These are phyloP conservation scores for Whalleya microplaca DNA, from an alignment of 2,329 filamentous ascomycete genomes.

Conservation along the genomic window DNA sequence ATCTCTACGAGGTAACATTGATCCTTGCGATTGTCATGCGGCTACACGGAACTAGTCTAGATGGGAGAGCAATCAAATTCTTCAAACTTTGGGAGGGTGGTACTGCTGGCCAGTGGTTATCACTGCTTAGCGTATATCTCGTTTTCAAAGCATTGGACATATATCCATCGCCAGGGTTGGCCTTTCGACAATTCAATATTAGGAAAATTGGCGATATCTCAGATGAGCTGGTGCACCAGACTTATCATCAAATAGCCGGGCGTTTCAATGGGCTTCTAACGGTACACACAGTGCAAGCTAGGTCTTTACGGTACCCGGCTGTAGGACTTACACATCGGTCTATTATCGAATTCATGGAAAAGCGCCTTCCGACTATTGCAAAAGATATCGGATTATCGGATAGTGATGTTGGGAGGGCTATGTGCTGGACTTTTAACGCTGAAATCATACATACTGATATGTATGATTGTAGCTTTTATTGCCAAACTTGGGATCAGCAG, in stretches of 20 bases:
- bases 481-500: too few species aligned
- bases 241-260: background rate
- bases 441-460: background rate
- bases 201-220: background rate
- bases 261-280: background rate
- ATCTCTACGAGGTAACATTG: background rate
- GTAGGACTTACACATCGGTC: background rate
- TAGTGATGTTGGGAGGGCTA: background rate
- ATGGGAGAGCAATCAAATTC: background rate
- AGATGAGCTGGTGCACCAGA: background rate
- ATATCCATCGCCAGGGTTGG: background rate
- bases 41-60: background rate
- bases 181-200: background rate
- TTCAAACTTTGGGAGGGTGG: background rate
- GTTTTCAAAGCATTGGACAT: background rate
- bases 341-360: background rate
- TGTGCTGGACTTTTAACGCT: background rate
- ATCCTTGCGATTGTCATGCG: background rate
- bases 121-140: background rate
- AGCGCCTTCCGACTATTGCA: background rate
- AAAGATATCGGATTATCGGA: background rate
- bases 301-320: background rate
- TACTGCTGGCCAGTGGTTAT: background rate
- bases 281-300: background rate
- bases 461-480: background rate